Evolutionary conservation across 2,329 filamentous ascomycete species (phyloP).

Genomic region (Sporothrix schenckii): DNA sequence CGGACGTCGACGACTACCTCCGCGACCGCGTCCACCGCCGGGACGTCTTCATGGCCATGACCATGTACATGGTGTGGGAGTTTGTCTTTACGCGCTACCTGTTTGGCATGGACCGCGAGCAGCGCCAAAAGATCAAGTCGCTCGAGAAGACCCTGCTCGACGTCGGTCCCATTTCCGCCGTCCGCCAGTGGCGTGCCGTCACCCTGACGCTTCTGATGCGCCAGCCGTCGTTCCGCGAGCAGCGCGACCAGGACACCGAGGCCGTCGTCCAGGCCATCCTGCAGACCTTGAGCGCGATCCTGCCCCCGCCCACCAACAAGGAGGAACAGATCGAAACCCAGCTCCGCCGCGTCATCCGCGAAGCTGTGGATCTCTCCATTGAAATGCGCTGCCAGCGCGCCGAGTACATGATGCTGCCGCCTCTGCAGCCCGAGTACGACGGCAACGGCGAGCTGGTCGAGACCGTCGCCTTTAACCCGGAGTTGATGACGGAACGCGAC

Average conservation of each 20-base stretch:
- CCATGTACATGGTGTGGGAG: conserved; percentile 99
- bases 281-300: conserved; percentile 76
- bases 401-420: conserved; percentile 98
- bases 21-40: conserved; percentile 83
- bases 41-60: conserved; percentile 97
- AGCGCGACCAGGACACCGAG: conserved; percentile 88
- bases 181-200: conserved; percentile 95
- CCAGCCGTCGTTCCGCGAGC: conserved; percentile 75
- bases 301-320: conserved; percentile 81
- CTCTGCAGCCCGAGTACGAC: conserved; percentile 92
- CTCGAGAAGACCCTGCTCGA: conserved; percentile 90
- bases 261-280: conserved; percentile 93
- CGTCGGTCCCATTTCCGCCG: conserved; percentile 83
- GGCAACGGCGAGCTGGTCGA: conserved; percentile 85
- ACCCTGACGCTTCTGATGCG: conserved; percentile 87
- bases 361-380: conserved; percentile 86
- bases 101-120: conserved; percentile 97
- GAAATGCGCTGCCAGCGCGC: conserved; percentile 97
- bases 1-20: conserved; percentile 86
- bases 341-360: conserved; percentile 81
- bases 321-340: conserved; percentile 81
- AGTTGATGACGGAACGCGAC: conserved; percentile 89
- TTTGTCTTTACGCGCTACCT: conserved; percentile 97
- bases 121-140: conserved; percentile 94
- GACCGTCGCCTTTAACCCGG: conserved; percentile 88